Evolutionary conservation across 1,284 basidiomycete genomes (phyloP).

Genomic region (Termitomyces sp.): DNA sequence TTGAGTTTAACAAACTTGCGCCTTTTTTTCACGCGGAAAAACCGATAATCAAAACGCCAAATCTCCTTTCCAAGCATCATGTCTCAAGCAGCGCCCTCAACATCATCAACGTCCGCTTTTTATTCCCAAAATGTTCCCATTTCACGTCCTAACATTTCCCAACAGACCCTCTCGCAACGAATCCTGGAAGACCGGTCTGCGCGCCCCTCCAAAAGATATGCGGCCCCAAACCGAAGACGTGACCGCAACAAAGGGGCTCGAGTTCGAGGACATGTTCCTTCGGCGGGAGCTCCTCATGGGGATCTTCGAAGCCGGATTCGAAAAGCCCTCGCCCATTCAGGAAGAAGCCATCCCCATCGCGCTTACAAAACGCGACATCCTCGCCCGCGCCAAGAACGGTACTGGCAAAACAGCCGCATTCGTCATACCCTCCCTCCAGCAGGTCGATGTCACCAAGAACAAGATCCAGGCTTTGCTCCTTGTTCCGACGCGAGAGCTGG

Average conservation of each 20-base stretch:
- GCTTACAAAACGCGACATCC: constrained; percentile 83
- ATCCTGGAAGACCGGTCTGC: constrained; percentile 74
- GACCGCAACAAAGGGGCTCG: constrained; percentile 82
- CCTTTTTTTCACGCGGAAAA: constrained; percentile 9
- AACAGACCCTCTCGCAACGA: constrained; percentile 19
- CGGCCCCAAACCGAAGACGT: constrained; percentile 96
- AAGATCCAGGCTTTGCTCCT: constrained; percentile 96
- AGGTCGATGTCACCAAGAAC: constrained; percentile 79
- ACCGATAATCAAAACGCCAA: constrained; percentile 1
- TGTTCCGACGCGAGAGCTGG: constrained; percentile 93
- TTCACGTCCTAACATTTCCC: neutral
- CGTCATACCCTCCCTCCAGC: constrained; percentile 94
- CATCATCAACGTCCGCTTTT: constrained; percentile 20
- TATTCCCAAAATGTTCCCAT: neutral
- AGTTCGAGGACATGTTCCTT: constrained; percentile 86
- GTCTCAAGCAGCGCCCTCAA: constrained; percentile 21
- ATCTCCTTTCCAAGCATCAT: constrained; percentile 9
- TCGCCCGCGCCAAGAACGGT: constrained; percentile 88
- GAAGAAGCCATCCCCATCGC: constrained; percentile 94
- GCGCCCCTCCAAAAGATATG: constrained; percentile 84
- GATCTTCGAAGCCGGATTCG: constrained; percentile 96
- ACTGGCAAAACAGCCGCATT: constrained; percentile 98
- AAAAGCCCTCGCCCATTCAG: constrained; percentile 95
- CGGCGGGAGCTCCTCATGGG: constrained; percentile 84
- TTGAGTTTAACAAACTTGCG: constrained; percentile 3